Evolutionary conservation across 1,284 basidiomycete species (phyloP).

Genomic region (Trichosporon inkin): DNA sequence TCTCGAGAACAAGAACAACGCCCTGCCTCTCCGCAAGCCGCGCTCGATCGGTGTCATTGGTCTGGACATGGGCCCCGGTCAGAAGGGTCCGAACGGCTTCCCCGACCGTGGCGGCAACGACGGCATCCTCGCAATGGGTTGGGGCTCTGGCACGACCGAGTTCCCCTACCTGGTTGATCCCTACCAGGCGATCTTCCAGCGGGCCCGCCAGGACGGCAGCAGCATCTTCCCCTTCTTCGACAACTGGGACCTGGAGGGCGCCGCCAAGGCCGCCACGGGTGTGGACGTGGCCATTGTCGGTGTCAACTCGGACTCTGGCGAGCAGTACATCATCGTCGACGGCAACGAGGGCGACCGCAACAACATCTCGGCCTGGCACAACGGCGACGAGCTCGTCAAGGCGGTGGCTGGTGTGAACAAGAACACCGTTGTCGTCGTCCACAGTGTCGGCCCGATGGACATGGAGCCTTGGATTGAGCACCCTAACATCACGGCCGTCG

Average conservation of each 20-base stretch:
- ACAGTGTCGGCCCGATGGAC: constrained; percentile 69
- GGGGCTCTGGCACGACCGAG: constrained; percentile 63
- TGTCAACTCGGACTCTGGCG: constrained; percentile 68
- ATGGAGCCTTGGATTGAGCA: constrained; percentile 71
- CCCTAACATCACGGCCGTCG: constrained; percentile 58
- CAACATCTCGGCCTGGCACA: constrained; percentile 74
- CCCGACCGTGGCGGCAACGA: constrained; percentile 56
- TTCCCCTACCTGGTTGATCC: constrained; percentile 56
- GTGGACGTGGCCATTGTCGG: constrained; percentile 64
- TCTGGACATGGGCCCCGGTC: constrained; percentile 66
- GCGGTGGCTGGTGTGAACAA: constrained; percentile 51
- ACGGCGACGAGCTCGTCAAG: constrained; percentile 58
- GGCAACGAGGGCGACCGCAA: constrained; percentile 62
- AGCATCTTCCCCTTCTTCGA: constrained; percentile 55
- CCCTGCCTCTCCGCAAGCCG: constrained; percentile 59
- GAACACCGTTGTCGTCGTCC: constrained; percentile 77
- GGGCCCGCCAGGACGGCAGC: constrained; percentile 58
- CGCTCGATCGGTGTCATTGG: constrained; percentile 61
- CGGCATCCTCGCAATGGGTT: constrained; percentile 71
- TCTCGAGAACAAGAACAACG: constrained; percentile 62
- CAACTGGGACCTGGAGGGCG: constrained; percentile 60
- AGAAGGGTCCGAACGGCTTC: constrained; percentile 68
- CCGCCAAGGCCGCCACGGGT: constrained; percentile 55
- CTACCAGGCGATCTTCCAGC: constrained; percentile 64
- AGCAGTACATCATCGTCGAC: constrained; percentile 69